phyloP scores from a whole-genome alignment of 768 basidiomycete genomes.

The Russula olivacea region DNA sequence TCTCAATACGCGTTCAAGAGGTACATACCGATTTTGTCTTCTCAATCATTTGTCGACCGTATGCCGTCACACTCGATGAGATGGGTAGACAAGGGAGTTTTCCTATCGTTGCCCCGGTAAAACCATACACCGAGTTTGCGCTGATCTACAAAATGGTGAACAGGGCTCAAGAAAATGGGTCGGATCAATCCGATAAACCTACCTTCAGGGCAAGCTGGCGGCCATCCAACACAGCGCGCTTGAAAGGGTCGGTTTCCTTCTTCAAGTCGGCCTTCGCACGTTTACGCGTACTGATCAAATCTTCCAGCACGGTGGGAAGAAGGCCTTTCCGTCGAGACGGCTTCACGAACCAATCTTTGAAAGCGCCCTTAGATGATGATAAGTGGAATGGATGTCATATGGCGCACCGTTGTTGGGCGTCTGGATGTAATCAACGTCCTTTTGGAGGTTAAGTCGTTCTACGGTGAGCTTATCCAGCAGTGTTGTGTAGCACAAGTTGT shows the following conservation, averaged over 20 bases:
- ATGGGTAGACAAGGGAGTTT: slow-evolving; percentile 95
- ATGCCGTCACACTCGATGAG: slow-evolving; percentile 91
- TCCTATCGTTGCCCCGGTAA: slow-evolving; percentile 96
- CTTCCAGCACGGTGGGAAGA: slow-evolving; percentile 87
- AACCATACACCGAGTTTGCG: slow-evolving; percentile 98
- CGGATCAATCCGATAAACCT: slow-evolving; percentile 9
- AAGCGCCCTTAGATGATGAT: slow-evolving; percentile 3
- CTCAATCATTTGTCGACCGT: slow-evolving; percentile 99
- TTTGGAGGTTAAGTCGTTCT: slow-evolving; percentile 68
- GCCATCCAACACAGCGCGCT: slow-evolving; percentile 94
- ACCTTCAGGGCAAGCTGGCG: slow-evolving; percentile 96
- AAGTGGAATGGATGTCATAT: neutral
- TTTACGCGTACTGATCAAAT: slow-evolving; percentile 89
- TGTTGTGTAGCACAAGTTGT: slow-evolving; percentile 97
- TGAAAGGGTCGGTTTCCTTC: slow-evolving; percentile 95
- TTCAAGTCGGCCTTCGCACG: slow-evolving; percentile 93
- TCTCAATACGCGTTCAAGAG: neutral
- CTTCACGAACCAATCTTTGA: slow-evolving; percentile 77
- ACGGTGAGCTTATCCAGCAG: slow-evolving; percentile 78
- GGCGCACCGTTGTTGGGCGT: slow-evolving; percentile 89
- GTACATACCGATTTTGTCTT: slow-evolving; percentile 75
- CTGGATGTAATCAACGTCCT: slow-evolving; percentile 85
- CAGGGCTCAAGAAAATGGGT: neutral
- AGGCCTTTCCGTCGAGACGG: slow-evolving; percentile 74
- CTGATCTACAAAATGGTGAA: slow-evolving; percentile 59